Conservation (phyloP, 2,329 filamentous ascomycete genomes). For the Aspergillus chevalieri region DNA sequence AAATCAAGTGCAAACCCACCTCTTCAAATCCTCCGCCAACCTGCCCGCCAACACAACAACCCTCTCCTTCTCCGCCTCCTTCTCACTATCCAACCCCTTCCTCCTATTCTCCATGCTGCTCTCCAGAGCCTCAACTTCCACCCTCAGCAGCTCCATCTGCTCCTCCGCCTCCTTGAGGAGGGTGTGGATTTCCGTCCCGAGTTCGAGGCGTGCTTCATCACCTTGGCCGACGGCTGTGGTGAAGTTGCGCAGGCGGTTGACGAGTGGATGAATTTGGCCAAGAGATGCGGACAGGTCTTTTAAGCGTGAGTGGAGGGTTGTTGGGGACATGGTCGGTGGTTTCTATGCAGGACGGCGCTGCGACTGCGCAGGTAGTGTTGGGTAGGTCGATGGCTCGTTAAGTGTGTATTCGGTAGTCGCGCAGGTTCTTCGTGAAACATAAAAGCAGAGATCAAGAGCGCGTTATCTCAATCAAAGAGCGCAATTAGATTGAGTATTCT, state of each 20-base stretch:
- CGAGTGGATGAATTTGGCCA: slow-evolving; percentile 49
- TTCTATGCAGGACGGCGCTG: neutral
- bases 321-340: slow-evolving; percentile 12
- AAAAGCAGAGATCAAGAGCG: no score
- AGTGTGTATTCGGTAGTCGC: no score
- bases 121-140: slow-evolving; percentile 68
- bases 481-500: no score
- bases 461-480: no score
- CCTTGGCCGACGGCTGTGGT: slow-evolving; percentile 59
- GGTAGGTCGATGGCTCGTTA: neutral
- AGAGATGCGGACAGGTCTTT: slow-evolving; percentile 49
- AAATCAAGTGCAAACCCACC: slow-evolving; percentile 43
- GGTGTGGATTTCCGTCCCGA: slow-evolving; percentile 74
- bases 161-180: slow-evolving; percentile 72
- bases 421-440: no score
- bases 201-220: slow-evolving; percentile 62
- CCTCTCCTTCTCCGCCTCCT: slow-evolving; percentile 58
- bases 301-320: slow-evolving; percentile 43
- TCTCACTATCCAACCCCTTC: slow-evolving; percentile 42
- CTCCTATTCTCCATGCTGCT: slow-evolving; percentile 34
- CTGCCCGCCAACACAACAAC: slow-evolving; percentile 62
- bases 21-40: slow-evolving; percentile 63
- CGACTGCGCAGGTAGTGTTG: neutral
- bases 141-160: slow-evolving; percentile 71
- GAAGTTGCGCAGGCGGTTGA: slow-evolving; percentile 53